Conservation (phyloP, 2,329 filamentous ascomycete species). For the Penicillium sp. region DNA sequence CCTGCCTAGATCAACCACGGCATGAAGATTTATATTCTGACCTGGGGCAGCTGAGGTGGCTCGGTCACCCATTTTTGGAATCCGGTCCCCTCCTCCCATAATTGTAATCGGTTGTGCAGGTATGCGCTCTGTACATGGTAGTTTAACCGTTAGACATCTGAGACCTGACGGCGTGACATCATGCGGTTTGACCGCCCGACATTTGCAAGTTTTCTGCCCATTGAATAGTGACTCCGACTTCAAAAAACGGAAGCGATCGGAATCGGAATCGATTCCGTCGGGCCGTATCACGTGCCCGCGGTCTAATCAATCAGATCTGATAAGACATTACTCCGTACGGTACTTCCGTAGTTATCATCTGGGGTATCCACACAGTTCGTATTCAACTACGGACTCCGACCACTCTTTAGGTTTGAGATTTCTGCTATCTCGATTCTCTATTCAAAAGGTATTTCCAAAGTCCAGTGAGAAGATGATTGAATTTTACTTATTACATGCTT, state of each 20-base stretch:
- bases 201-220: neutral
- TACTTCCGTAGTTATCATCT: too few relatives aligned
- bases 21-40: conserved; percentile 26
- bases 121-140: neutral
- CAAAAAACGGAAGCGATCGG: too few relatives aligned
- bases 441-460: too few relatives aligned
- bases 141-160: too few relatives aligned
- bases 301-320: conserved; percentile 19
- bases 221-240: neutral
- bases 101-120: neutral
- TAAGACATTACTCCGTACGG: too few relatives aligned
- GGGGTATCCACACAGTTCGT: neutral
- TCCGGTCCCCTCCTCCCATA: conserved; percentile 9
- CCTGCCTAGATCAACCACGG: conserved; percentile 40
- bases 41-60: neutral
- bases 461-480: too few relatives aligned
- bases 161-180: conserved; percentile 4
- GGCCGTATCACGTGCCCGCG: conserved; percentile 5
- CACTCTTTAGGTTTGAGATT: neutral
- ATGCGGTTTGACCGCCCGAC: conserved; percentile 1
- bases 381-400: neutral
- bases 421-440: too few relatives aligned
- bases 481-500: too few relatives aligned
- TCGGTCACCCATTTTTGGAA: conserved; percentile 1
- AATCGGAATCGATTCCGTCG: too few relatives aligned